Percentiles rank a stretch among this genome's conserved stretches.
These are phyloP conservation scores for Globisporangium solare DNA, from an alignment of 352 stramenopile species.

Conservation along the genomic window DNA sequence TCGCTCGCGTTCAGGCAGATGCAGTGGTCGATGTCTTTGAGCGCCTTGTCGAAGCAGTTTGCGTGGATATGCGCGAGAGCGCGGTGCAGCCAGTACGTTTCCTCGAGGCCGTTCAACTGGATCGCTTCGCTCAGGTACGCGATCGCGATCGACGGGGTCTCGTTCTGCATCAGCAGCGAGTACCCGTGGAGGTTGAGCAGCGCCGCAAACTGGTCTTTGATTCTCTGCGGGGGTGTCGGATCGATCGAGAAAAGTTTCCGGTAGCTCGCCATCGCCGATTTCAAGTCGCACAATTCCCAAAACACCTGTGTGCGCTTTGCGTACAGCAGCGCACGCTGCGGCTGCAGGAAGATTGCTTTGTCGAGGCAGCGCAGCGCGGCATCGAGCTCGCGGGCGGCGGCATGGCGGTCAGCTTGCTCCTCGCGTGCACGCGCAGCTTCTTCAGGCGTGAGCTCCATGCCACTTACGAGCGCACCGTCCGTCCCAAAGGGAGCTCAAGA, in stretches of 20 bases:
- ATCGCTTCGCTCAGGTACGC: slow-evolving; percentile 75
- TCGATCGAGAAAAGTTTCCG: slow-evolving; percentile 69
- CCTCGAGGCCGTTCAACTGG: slow-evolving; percentile 59
- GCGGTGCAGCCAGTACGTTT: slow-evolving; percentile 76
- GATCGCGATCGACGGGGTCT: slow-evolving; percentile 50
- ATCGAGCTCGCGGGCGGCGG: slow-evolving; percentile 33
- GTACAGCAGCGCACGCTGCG: slow-evolving; percentile 43
- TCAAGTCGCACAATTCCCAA: slow-evolving; percentile 68
- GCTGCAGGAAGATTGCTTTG: slow-evolving; percentile 73
- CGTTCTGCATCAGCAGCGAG: slow-evolving; percentile 51
- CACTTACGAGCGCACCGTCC: slow-evolving; percentile 10
- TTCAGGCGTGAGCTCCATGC: slow-evolving; percentile 37
- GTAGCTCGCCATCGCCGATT: slow-evolving; percentile 76
- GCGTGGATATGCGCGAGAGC: slow-evolving; percentile 63
- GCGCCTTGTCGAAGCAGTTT: slow-evolving; percentile 60
- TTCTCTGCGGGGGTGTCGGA: slow-evolving; percentile 44
- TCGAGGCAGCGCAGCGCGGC: slow-evolving; percentile 52
- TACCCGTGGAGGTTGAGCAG: slow-evolving; percentile 72
- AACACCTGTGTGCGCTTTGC: slow-evolving; percentile 70
- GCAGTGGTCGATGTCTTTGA: slow-evolving; percentile 76
- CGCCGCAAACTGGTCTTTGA: slow-evolving; percentile 72
- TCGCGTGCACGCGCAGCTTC: slow-evolving; percentile 47
- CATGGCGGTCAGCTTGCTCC: slow-evolving; percentile 32
- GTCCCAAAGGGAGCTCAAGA: neutral
- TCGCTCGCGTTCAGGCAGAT: slow-evolving; percentile 70